Conservation (phyloP, 352 stramenopile species). For the Globisporangium sylvaticum region DNA sequence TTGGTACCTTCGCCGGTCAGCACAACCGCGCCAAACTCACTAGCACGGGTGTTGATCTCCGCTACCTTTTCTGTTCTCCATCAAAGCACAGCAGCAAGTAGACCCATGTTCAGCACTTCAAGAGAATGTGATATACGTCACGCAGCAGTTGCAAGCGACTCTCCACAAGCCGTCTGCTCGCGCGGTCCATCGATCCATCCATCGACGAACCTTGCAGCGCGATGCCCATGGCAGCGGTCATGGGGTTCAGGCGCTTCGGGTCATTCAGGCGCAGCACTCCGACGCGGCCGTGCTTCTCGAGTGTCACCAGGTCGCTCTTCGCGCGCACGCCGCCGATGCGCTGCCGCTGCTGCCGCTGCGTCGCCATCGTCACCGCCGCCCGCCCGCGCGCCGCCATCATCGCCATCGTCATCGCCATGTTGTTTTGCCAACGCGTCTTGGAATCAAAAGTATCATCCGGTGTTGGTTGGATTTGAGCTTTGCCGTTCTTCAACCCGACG, state of each 20-base stretch:
- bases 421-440: not conserved
- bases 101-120: not conserved
- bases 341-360: not conserved
- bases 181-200: not conserved
- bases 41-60: constrained; percentile 41
- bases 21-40: constrained; percentile 69
- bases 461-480: not conserved
- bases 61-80: constrained; percentile 30
- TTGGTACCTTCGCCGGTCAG: constrained; percentile 62
- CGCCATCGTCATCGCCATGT: not conserved
- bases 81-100: not conserved
- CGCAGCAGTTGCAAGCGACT: not conserved
- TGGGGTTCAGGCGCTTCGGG: constrained; percentile 80
- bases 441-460: not conserved
- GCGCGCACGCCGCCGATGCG: constrained; percentile 11
- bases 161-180: not conserved
- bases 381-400: not conserved
- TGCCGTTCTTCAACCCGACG: constrained; percentile 12
- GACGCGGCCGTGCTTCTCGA: constrained; percentile 43
- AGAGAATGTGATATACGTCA: not conserved
- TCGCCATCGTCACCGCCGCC: not conserved
- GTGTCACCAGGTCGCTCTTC: constrained; percentile 42
- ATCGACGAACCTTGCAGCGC: constrained; percentile 36
- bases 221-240: constrained; percentile 83
- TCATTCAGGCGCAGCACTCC: constrained; percentile 69